Evolutionary conservation across 495 filamentous ascomycete species (phyloP).

Genomic region (Baudoinia panamericana): DNA sequence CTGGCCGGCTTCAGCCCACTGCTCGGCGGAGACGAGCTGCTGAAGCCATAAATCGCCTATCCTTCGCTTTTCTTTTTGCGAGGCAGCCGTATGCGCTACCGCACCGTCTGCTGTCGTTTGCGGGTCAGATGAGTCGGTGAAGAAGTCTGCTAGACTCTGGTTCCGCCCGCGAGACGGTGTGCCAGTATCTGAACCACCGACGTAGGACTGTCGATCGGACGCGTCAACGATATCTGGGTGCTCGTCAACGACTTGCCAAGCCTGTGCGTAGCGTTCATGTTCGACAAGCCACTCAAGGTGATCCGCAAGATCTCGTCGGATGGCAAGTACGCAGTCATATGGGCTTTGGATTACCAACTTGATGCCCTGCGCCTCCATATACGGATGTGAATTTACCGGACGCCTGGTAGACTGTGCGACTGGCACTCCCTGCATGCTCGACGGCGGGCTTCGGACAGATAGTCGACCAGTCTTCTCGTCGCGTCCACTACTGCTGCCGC

Average conservation of each 20-base stretch:
- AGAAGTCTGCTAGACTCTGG: conserved; percentile 59
- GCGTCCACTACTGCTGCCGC: conserved; percentile 44
- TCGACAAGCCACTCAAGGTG: conserved; percentile 74
- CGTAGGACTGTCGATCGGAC: conserved; percentile 27
- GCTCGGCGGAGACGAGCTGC: conserved; percentile 54
- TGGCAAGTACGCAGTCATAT: conserved; percentile 81
- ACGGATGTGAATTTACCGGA: conserved; percentile 23
- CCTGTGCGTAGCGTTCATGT: conserved; percentile 63
- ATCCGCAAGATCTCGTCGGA: conserved; percentile 71
- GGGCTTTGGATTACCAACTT: conserved; percentile 96
- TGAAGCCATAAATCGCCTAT: conserved; percentile 90
- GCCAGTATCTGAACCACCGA: conserved; percentile 35
- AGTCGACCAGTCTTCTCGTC: conserved; percentile 19
- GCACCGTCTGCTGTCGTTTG: conserved; percentile 35
- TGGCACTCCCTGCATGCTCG: conserved; percentile 32
- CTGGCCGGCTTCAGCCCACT: conserved; percentile 67
- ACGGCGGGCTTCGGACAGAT: conserved; percentile 25
- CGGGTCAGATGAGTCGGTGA: conserved; percentile 59
- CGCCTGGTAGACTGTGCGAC: conserved; percentile 13
- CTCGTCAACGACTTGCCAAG: conserved; percentile 76
- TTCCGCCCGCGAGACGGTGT: conserved; percentile 65
- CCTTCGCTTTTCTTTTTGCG: conserved; percentile 78
- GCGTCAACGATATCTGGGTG: conserved; percentile 58
- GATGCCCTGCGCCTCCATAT: conserved; percentile 47
- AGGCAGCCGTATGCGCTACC: conserved; percentile 41